Base-by-base conservation (phyloP, 306 rosid genomes). In the Fragaria nilgerrensis region DNA sequence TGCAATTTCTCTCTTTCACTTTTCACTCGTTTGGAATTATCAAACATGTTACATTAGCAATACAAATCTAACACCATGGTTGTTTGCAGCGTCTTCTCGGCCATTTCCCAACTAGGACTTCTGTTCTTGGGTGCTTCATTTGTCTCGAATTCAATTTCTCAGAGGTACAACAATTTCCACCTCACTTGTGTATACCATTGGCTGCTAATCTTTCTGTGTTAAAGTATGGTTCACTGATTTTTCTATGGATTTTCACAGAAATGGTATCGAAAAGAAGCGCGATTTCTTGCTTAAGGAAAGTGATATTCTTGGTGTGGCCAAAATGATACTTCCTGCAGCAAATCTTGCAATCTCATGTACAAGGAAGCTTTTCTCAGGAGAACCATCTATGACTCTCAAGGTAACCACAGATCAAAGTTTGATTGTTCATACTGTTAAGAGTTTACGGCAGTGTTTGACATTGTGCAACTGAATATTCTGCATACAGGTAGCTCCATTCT, bases 351-450 rank as follows among this genome's bases (percentile, higher is more conserved):
- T 90, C 75, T 86, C 88, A 69, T 90, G 81, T 89, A 80, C 84
- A 20, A 85, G 89, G 75, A 84, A 49, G 59, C 74, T 88, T 23
- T 95, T 92, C 86, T 92, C 96, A 2, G 97, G 97, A 81, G 94
- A 92, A 77, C 92, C 99, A 64, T 86, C 92, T 79, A 90, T 77
- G 91, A 95, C 96, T 67, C 89, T 95, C 45, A 95, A 88, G 84
- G 97, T 95, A 92, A 89, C 48, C 23, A 49, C 50, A 52, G 16
- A 70, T 56, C 22, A 62, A 58, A 59, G 12, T 7, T 53, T 34
- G 76, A 25, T 14, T 75, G 55, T 52, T 73, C 45, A 52, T 58
- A 72, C 39, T 61, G 52, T 27, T 32, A 75, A 75, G 23, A 29
- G 22, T 2, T 9, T 0, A 32, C 4, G n/a, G 22, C 64, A 68